Evolutionary conservation across 2,329 filamentous ascomycete genomes (phyloP).

Genomic region (Hysterium pulicare): DNA sequence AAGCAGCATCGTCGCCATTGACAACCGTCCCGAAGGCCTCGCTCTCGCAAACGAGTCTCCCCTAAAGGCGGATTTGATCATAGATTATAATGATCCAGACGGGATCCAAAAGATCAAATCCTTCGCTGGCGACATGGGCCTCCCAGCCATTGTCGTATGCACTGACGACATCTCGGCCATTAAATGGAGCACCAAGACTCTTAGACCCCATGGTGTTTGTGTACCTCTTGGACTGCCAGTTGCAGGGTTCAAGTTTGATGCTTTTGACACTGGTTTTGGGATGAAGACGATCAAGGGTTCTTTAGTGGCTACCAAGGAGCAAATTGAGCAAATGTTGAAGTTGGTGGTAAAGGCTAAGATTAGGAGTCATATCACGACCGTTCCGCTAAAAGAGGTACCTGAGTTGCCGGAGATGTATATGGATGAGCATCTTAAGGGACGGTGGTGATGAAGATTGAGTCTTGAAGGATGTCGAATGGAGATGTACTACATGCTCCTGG

Average conservation of each 20-base stretch:
- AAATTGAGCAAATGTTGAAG: slow-evolving; percentile 4
- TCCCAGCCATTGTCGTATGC: slow-evolving; percentile 9
- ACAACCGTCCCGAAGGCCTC: slow-evolving; percentile 5
- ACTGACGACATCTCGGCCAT: slow-evolving; percentile 10
- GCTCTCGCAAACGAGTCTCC: not conserved
- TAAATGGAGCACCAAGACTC: slow-evolving; percentile 10
- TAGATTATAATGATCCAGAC: slow-evolving; percentile 7
- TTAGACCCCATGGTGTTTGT: slow-evolving; percentile 8
- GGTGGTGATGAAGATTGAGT: slow-evolving; percentile 3
- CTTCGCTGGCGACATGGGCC: slow-evolving; percentile 7
- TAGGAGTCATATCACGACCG: slow-evolving; percentile 4
- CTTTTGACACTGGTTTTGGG: slow-evolving; percentile 9
- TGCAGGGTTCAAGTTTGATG: slow-evolving; percentile 5
- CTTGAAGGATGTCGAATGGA: not conserved
- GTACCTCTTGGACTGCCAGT: slow-evolving; percentile 11
- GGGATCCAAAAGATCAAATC: slow-evolving; percentile 6
- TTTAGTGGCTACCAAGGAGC: slow-evolving; percentile 4
- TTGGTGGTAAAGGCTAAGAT: slow-evolving; percentile 3
- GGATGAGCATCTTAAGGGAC: slow-evolving; percentile 2
- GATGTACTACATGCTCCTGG: no score
- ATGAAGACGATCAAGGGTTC: slow-evolving; percentile 1
- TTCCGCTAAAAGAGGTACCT: not conserved
- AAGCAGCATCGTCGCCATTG: slow-evolving; percentile 10
- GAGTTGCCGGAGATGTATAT: slow-evolving; percentile 5
- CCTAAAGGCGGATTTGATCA: slow-evolving; percentile 9